Conservation (phyloP, 1,284 basidiomycete species). For the Leucoagaricus sp. region DNA sequence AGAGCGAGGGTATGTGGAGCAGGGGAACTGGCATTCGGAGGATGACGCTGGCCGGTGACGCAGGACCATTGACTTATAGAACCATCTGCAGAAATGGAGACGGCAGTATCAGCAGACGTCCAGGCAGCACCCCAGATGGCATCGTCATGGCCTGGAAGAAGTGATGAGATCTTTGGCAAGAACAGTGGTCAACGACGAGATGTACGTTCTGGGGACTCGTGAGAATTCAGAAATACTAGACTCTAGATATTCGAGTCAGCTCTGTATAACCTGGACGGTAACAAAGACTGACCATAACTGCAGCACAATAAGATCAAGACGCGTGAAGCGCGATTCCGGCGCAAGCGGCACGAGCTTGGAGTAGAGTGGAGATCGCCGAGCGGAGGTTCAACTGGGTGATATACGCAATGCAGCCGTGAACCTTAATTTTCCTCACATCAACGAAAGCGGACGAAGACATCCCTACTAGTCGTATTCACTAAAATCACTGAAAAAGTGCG, state of each 20-base stretch:
- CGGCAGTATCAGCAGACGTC: constrained; percentile 64
- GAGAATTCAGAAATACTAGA: constrained; percentile 68
- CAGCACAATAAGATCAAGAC: constrained; percentile 7
- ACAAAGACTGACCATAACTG: constrained; percentile 16
- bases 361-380: constrained; percentile 20
- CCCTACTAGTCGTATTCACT: constrained; percentile 30
- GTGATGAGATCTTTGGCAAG: constrained; percentile 28
- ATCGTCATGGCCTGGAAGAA: constrained; percentile 71
- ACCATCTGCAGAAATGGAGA: constrained; percentile 78
- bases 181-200: constrained; percentile 27
- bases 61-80: constrained; percentile 71
- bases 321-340: constrained; percentile 22
- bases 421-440: constrained; percentile 64
- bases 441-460: constrained; percentile 94
- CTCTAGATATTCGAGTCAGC: constrained; percentile 44
- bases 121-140: constrained; percentile 81
- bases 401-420: constrained; percentile 32
- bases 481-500: constrained; percentile 46
- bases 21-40: constrained; percentile 46
- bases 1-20: constrained; percentile 65
- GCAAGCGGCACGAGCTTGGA: constrained; percentile 13
- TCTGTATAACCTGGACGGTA: background rate
- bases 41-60: constrained; percentile 62
- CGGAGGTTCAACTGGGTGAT: constrained; percentile 44
- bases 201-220: constrained; percentile 75